A percentile compares a stretch with the other conserved stretches of the same genome.
Conservation (phyloP, 257 asterid genomes). For the Solanum virginianum region DNA sequence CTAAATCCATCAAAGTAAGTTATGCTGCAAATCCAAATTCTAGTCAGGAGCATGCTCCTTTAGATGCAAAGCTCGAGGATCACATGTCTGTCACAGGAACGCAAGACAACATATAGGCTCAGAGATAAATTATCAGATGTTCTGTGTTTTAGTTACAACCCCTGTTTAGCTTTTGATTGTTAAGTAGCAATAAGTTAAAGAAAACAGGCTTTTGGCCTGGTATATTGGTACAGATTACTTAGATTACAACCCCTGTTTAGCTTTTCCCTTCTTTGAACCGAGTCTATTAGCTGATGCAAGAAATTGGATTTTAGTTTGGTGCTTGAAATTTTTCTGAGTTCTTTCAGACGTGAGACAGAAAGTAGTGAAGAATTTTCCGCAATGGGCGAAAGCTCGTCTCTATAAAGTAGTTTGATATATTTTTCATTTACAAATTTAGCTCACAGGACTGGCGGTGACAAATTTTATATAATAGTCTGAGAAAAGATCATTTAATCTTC, state of each 20-base stretch:
- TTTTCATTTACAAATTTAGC: background rate
- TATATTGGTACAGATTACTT: background rate
- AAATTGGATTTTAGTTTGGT: background rate
- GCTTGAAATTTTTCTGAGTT: background rate
- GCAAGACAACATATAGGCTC: background rate
- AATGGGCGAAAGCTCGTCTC: background rate
- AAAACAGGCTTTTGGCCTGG: background rate
- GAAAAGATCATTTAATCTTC: background rate
- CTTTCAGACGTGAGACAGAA: background rate
- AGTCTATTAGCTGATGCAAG: background rate
- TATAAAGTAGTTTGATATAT: background rate
- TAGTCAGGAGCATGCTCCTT: background rate
- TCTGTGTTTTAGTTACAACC: background rate
- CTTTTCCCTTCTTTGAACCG: background rate
- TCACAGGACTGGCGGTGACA: too few relatives aligned
- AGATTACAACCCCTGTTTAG: background rate
- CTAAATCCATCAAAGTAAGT: constrained; percentile 9
- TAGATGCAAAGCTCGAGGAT: background rate
- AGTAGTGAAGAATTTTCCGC: background rate
- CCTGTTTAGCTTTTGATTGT: background rate
- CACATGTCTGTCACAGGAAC: background rate
- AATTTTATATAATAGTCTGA: background rate
- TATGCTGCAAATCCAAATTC: background rate
- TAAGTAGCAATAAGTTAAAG: background rate
- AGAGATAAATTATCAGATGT: background rate